phyloP scores from a whole-genome alignment of 2,329 filamentous ascomycete species.

The Metarhizium humberi region DNA sequence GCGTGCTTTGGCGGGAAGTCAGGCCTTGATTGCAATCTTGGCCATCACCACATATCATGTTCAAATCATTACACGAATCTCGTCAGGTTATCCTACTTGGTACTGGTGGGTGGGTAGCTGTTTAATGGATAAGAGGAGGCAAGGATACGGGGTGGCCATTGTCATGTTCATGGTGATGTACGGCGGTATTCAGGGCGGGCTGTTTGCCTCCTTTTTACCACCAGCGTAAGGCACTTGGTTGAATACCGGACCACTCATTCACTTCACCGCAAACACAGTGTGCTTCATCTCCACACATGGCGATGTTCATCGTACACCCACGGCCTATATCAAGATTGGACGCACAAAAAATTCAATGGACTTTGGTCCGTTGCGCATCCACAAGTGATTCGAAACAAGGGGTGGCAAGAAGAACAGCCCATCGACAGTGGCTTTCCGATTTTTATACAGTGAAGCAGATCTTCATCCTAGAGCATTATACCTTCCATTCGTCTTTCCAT shows the following conservation, averaged over 20 bases:
- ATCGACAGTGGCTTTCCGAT: too few species aligned
- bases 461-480: too few species aligned
- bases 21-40: conserved; percentile 61
- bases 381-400: too few species aligned
- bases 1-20: conserved; percentile 57
- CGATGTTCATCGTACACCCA: too few species aligned
- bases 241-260: neutral
- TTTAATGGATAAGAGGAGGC: conserved; percentile 24
- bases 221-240: conserved; percentile 52
- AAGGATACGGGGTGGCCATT: conserved; percentile 26
- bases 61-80: conserved; percentile 84
- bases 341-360: too few species aligned
- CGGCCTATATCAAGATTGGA: too few species aligned
- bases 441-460: too few species aligned
- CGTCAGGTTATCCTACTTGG: conserved; percentile 84
- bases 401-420: too few species aligned
- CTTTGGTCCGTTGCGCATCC: too few species aligned
- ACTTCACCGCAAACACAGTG: neutral
- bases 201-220: conserved; percentile 87
- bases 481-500: too few species aligned
- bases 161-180: conserved; percentile 72
- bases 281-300: neutral
- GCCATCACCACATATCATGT: conserved; percentile 80
- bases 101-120: conserved; percentile 66
- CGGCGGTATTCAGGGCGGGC: conserved; percentile 66